These are phyloP conservation scores for Thelephora terrestris DNA, from an alignment of 1,284 basidiomycete genomes.

Conservation along the genomic window DNA sequence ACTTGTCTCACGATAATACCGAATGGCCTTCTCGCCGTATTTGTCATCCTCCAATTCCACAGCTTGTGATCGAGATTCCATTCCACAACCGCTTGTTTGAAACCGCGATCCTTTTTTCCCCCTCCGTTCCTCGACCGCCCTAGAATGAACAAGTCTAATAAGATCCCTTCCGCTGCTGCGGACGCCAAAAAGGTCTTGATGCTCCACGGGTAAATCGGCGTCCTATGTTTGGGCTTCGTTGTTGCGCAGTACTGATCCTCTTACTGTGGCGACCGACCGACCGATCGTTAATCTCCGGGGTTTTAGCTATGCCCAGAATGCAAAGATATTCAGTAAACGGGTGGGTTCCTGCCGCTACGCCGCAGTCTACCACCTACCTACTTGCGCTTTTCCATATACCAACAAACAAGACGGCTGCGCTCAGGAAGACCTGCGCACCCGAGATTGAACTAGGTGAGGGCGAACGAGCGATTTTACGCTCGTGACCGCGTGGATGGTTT, in stretches of 20 bases:
- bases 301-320: conserved; percentile 74
- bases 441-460: conserved; percentile 58
- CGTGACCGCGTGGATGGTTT: too few relatives aligned
- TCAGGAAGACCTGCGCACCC: conserved; percentile 61
- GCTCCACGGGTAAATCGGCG: conserved; percentile 41
- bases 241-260: conserved; percentile 2
- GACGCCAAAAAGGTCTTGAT: conserved; percentile 32
- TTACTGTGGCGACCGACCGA: too few relatives aligned
- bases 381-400: conserved; percentile 14
- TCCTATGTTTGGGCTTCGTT: neutral
- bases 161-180: too few relatives aligned
- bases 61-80: too few relatives aligned
- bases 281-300: conserved; percentile 10
- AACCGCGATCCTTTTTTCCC: too few relatives aligned
- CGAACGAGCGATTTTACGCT: neutral
- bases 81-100: too few relatives aligned
- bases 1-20: too few relatives aligned
- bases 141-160: too few relatives aligned
- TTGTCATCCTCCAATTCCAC: too few relatives aligned
- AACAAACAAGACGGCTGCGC: conserved; percentile 49
- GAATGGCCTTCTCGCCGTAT: too few relatives aligned
- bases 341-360: conserved; percentile 30
- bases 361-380: conserved; percentile 1
- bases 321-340: conserved; percentile 69
- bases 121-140: too few relatives aligned